Evolutionary conservation across 805 yeast species (phyloP), one percentile per base, ranked within the genome.

Genomic region (Saccharomycopsis fermentans): DNA sequence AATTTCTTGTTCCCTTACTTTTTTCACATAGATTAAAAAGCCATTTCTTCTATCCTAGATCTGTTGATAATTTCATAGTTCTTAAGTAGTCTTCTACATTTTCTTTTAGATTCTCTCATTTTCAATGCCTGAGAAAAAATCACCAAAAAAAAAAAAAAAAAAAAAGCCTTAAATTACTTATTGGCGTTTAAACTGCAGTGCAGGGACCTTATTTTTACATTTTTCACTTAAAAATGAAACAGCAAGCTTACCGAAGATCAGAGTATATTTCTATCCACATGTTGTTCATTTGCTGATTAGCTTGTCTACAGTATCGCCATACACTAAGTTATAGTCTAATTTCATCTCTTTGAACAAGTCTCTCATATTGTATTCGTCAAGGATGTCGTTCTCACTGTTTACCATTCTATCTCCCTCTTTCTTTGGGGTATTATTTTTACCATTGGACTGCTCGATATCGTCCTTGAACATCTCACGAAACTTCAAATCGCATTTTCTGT

Each of bases 281-380:
- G 26, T 21, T 43, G 16, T 5, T 43, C 12, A 6, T 9, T 39
- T 12, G 17, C 12, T 21, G 32, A 43, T 16, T 21, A 43, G 26
- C 17, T 21, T 43, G 24, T 43, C 50, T 43, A 21, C 50, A 4
- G 12, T 9, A 19, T 54, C 48, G 16, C 55, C 55, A 21, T 57
- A 57, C 5, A 57, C 60, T 26, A 51, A 39, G 14, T 50, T 50
- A 43, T 40, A 58, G 48, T 59, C 60, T 34, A 61, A 24, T 11
- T 59, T 59, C 50, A 61, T 35, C 35, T 61, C 63, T 35, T 53
- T 54, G 21, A 56, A 61, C 37, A 61, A 52, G 43, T 61, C 63
- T 37, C 39, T 48, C 63, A 61, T 61, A 17, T 40, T 57, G 26
- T 52, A 61, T 19, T 61, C 63, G 52, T 61, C 62, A 9, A 61